Conservation (phyloP, 2,329 filamentous ascomycete genomes). For the Grosmannia serpens region DNA sequence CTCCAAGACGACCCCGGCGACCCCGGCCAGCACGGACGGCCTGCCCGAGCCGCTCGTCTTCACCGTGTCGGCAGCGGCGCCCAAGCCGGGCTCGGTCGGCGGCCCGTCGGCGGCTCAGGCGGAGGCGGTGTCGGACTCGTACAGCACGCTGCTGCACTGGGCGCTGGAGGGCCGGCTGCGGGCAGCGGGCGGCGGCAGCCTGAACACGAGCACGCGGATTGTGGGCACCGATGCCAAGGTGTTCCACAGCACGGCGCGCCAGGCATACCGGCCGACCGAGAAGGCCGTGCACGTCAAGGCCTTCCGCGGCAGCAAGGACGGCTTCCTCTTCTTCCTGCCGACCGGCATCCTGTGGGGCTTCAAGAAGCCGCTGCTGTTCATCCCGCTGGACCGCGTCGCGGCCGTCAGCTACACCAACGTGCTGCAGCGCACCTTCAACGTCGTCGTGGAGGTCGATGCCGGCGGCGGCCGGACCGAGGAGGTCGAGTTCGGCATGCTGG, state of each 20-base stretch:
- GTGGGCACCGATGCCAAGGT: conserved; percentile 40
- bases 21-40: conserved; percentile 20
- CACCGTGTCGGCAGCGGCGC: conserved; percentile 46
- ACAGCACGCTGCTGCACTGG: conserved; percentile 49
- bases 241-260: conserved; percentile 45
- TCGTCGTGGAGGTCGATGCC: conserved; percentile 49
- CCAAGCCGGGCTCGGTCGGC: conserved; percentile 46
- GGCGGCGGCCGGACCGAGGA: conserved; percentile 41
- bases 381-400: conserved; percentile 47
- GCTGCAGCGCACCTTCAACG: conserved; percentile 57
- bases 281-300: conserved; percentile 55
- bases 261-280: conserved; percentile 48
- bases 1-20: conserved; percentile 23
- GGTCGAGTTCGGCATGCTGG: conserved; percentile 57
- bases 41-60: conserved; percentile 50
- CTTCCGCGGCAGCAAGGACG: conserved; percentile 57
- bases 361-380: conserved; percentile 56
- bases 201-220: conserved; percentile 32
- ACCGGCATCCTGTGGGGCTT: conserved; percentile 59
- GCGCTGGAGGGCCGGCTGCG: conserved; percentile 42
- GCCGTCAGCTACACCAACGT: conserved; percentile 58
- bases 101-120: conserved; percentile 39
- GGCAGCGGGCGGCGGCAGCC: conserved; percentile 28
- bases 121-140: conserved; percentile 44
- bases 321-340: conserved; percentile 55